phyloP scores from a whole-genome alignment of 2,329 filamentous ascomycete genomes.

The Aspergillus fischeri region DNA sequence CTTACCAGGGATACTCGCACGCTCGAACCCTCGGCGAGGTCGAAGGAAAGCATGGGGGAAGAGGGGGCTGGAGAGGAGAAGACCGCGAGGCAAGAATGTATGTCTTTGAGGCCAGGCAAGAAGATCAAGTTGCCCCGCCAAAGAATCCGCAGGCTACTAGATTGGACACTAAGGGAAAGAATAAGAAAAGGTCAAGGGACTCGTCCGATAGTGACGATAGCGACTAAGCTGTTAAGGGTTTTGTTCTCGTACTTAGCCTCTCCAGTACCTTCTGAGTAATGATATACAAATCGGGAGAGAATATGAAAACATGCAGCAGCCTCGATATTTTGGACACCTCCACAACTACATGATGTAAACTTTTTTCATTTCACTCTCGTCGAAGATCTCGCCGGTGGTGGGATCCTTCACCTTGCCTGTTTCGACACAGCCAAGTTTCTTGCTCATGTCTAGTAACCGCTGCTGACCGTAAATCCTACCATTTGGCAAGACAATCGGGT shows the following conservation, averaged over 20 bases:
- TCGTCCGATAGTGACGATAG: constrained; percentile 33
- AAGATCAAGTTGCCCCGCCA: constrained; percentile 19
- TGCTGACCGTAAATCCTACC: constrained; percentile 77
- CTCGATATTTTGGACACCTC: not conserved
- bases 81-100: constrained; percentile 45
- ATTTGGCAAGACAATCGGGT: constrained; percentile 83
- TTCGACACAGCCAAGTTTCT: constrained; percentile 66
- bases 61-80: constrained; percentile 46
- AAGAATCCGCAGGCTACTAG: not conserved
- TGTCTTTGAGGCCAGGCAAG: constrained; percentile 41
- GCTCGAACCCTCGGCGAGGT: constrained; percentile 45
- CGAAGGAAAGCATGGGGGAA: constrained; percentile 34
- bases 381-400: constrained; percentile 66
- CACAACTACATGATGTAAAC: constrained; percentile 74
- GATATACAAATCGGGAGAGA: not conserved
- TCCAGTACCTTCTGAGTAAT: not conserved
- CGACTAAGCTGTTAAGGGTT: constrained; percentile 14
- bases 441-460: constrained; percentile 69
- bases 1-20: constrained; percentile 46
- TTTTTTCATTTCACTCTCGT: constrained; percentile 65
- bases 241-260: not conserved
- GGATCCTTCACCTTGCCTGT: constrained; percentile 70
- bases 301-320: not conserved
- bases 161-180: constrained; percentile 23
- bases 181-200: constrained; percentile 28